A percentile compares a stretch with the other conserved stretches of the same genome.
phyloP scores from a whole-genome alignment of 1,284 basidiomycete species.

The Ganoderma sp. region DNA sequence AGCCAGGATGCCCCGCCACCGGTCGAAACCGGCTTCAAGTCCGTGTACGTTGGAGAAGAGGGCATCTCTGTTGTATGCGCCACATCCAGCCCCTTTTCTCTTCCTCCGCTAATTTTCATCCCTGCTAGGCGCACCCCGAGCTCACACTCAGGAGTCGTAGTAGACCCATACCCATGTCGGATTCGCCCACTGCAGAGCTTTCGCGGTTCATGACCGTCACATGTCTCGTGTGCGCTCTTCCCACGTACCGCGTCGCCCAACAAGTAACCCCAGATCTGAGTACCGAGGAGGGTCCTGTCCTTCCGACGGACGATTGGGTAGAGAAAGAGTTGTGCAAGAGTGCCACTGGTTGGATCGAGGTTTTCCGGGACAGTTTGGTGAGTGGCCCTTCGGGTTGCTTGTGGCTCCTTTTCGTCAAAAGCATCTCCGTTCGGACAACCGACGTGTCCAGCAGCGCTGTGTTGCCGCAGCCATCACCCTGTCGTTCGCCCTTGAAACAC shows the following conservation, averaged over 20 bases:
- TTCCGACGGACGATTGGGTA: conserved; percentile 76
- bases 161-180: conserved; percentile 51
- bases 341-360: conserved; percentile 73
- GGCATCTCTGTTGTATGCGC: conserved; percentile 68
- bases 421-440: conserved; percentile 5
- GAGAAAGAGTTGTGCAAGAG: conserved; percentile 75
- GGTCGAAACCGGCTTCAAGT: conserved; percentile 55
- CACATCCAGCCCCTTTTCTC: background rate
- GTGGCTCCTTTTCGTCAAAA: background rate
- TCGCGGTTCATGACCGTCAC: conserved; percentile 67
- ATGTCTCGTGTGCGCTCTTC: conserved; percentile 70
- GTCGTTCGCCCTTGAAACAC: conserved; percentile 13
- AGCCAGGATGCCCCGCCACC: conserved; percentile 31
- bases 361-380: conserved; percentile 69
- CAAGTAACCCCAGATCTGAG: conserved; percentile 62
- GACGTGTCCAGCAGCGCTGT: conserved; percentile 20
- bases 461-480: conserved; percentile 20
- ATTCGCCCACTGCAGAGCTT: conserved; percentile 48
- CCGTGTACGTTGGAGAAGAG: conserved; percentile 67
- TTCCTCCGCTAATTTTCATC: conserved; percentile 20
- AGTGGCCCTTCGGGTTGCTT: conserved; percentile 42
- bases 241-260: conserved; percentile 74
- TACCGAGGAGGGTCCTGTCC: conserved; percentile 66
- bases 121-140: conserved; percentile 65
- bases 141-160: conserved; percentile 69